Evolutionary conservation across 1,284 basidiomycete genomes (phyloP).

Genomic region (Fomes fomentarius): DNA sequence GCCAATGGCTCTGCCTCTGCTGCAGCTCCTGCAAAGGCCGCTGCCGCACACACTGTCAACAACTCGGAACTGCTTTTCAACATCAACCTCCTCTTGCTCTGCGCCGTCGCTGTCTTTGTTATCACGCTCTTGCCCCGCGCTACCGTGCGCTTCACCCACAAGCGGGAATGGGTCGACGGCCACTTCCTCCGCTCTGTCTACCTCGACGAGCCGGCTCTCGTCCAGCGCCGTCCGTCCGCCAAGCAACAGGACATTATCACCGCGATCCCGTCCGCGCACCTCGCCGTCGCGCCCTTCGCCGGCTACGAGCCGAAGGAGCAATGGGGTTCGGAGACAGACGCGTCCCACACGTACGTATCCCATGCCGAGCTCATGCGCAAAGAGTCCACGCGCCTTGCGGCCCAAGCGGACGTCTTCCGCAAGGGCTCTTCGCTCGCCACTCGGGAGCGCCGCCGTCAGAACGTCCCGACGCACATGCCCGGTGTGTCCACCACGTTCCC

Average conservation of each 20-base stretch:
- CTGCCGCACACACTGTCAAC: conserved; percentile 20
- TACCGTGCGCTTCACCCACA: conserved; percentile 35
- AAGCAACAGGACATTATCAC: conserved; percentile 15
- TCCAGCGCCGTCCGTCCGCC: conserved; percentile 10
- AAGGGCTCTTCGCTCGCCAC: conserved; percentile 15
- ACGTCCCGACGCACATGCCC: conserved; percentile 36
- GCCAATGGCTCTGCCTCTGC: conserved; percentile 12
- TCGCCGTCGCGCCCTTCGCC: background rate
- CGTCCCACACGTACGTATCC: conserved; percentile 27
- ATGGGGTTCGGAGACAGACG: conserved; percentile 18
- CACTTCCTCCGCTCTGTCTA: conserved; percentile 33
- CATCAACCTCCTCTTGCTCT: conserved; percentile 35
- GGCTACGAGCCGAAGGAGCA: conserved; percentile 14
- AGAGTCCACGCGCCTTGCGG: background rate
- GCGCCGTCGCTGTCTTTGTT: conserved; percentile 33
- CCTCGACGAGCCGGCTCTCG: conserved; percentile 11
- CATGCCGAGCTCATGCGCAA: conserved; percentile 25
- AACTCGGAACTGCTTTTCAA: conserved; percentile 31
- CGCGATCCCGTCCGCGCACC: conserved; percentile 12
- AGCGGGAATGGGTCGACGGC: conserved; percentile 36
- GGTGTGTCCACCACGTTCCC: conserved; percentile 37
- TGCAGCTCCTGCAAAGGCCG: conserved; percentile 9
- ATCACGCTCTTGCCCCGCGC: conserved; percentile 38
- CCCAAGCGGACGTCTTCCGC: conserved; percentile 25
- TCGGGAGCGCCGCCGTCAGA: conserved; percentile 16